Percentiles rank a stretch among this genome's conserved stretches.
These are phyloP conservation scores for Actinomortierella wolfii DNA, from an alignment of 371 early-diverging fungal genomes.

Conservation along the genomic window DNA sequence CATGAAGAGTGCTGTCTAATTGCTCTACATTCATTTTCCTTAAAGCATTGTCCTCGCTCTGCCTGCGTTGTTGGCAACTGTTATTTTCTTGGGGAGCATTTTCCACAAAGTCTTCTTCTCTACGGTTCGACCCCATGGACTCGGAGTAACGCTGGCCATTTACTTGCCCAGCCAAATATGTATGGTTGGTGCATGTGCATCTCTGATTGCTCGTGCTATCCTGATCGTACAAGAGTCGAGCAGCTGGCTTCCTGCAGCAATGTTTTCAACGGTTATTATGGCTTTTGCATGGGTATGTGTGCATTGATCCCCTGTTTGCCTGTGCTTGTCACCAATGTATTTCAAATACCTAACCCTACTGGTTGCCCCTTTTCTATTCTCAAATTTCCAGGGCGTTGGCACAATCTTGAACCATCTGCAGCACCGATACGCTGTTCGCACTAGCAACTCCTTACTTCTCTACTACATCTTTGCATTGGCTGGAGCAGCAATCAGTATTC, in stretches of 20 bases:
- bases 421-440: slow-evolving; percentile 33
- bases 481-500: neutral
- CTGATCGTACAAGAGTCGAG: too few relatives aligned
- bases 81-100: slow-evolving; percentile 1
- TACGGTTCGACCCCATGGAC: too few relatives aligned
- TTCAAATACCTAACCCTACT: neutral
- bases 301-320: too few relatives aligned
- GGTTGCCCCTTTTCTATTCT: too few relatives aligned
- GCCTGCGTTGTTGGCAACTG: slow-evolving; percentile 17
- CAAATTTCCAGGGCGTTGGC: slow-evolving; percentile 7
- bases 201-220: too few relatives aligned
- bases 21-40: too few relatives aligned
- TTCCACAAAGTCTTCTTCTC: slow-evolving; percentile 3
- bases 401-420: slow-evolving; percentile 15
- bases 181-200: too few relatives aligned
- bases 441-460: slow-evolving; percentile 21
- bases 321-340: too few relatives aligned
- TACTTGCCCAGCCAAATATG: too few relatives aligned
- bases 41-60: slow-evolving; percentile 15
- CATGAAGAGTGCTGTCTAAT: too few relatives aligned
- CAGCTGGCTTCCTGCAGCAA: neutral
- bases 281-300: slow-evolving; percentile 21
- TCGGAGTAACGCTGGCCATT: too few relatives aligned
- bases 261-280: slow-evolving; percentile 15
- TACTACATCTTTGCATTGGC: slow-evolving; percentile 21